Evolutionary conservation across 2,329 filamentous ascomycete species (phyloP), one percentile per base, ranked within the genome.

Genomic region (Emergomyces pasteurianus): DNA sequence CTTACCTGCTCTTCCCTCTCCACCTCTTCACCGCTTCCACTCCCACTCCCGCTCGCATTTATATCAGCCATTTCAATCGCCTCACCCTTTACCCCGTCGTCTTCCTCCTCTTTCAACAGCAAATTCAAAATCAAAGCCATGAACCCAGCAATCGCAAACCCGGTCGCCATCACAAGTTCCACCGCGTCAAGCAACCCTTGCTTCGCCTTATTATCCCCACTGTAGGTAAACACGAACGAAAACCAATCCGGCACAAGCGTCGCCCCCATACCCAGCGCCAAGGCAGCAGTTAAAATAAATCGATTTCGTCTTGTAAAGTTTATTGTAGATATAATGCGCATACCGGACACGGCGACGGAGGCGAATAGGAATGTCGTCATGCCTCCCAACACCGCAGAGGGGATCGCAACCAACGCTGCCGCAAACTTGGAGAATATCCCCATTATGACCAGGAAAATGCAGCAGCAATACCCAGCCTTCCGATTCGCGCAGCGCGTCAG

Each of bases 61-160:
- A 40, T 34, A 26, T 40, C 23, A 1, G 21, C 31, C 34, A 23
- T 26, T n/a, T 55, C 34, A n/a, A 56, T 58, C 14, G 3, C 18
- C 16, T 50, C 21, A 1, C 40, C 47, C 59, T 54, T 28, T n/a
- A 63, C 58, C 54, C 68, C 70, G 26, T 89, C 87, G 67, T 90
- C 89, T n/a, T 87, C 75, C 74, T 95, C 90, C 68, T 89, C 86
- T 0, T 86, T 83, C 18, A 95, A 75, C 0, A 83, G 66, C 57
- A 94, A 72, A 70, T 95, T 95, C 57, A 96, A 78, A 26, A 89
- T 72, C 69, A 94, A 79, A 58, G 84, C 84, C 47, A 92, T 70
- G 28, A 91, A 81, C 0, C 88, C 91, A 0, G 88, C 87, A 23
- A 95, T 79, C 1, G 76, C 75, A 50, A 78, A 78, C 0, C 76